Conservation (phyloP, 495 filamentous ascomycete species). For the Tetracladium marchalianum region DNA sequence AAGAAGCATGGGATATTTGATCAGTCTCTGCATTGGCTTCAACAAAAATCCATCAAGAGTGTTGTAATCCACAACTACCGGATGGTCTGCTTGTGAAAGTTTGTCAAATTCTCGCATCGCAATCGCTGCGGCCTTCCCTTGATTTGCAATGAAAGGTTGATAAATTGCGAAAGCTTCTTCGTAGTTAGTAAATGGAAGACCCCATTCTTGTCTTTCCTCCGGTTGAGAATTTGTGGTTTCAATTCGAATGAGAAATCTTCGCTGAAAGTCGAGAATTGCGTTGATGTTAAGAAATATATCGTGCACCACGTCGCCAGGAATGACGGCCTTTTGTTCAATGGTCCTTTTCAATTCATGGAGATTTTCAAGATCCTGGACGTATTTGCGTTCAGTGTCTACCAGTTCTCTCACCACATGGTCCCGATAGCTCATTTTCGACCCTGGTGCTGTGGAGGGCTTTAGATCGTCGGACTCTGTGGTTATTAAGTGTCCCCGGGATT, state of each 20-base stretch:
- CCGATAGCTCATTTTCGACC: slow-evolving; percentile 60
- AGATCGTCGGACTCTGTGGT: slow-evolving; percentile 33
- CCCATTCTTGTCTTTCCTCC: slow-evolving; percentile 79
- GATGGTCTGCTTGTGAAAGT: slow-evolving; percentile 40
- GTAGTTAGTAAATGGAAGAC: slow-evolving; percentile 63
- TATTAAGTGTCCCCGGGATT: slow-evolving; percentile 61
- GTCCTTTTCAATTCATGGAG: slow-evolving; percentile 87
- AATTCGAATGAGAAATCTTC: slow-evolving; percentile 86
- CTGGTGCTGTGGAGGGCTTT: slow-evolving; percentile 33
- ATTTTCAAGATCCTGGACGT: slow-evolving; percentile 95
- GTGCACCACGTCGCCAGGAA: slow-evolving; percentile 85
- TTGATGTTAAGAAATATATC: slow-evolving; percentile 96
- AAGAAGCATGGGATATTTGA: slow-evolving; percentile 87
- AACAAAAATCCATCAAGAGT: slow-evolving; percentile 81
- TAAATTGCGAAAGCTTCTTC: slow-evolving; percentile 83
- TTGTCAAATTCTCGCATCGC: slow-evolving; percentile 55
- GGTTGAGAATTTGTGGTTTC: slow-evolving; percentile 86
- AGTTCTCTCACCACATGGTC: slow-evolving; percentile 85
- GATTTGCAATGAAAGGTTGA: slow-evolving; percentile 94
- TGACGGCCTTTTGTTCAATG: slow-evolving; percentile 74
- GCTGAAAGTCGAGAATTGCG: slow-evolving; percentile 86
- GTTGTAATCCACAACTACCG: slow-evolving; percentile 47
- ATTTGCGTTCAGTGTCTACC: slow-evolving; percentile 89
- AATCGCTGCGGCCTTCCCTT: slow-evolving; percentile 56
- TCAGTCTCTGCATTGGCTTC: slow-evolving; percentile 91